Base-by-base conservation (phyloP, 257 asterid genomes). In the Rubia yunnanensis region DNA sequence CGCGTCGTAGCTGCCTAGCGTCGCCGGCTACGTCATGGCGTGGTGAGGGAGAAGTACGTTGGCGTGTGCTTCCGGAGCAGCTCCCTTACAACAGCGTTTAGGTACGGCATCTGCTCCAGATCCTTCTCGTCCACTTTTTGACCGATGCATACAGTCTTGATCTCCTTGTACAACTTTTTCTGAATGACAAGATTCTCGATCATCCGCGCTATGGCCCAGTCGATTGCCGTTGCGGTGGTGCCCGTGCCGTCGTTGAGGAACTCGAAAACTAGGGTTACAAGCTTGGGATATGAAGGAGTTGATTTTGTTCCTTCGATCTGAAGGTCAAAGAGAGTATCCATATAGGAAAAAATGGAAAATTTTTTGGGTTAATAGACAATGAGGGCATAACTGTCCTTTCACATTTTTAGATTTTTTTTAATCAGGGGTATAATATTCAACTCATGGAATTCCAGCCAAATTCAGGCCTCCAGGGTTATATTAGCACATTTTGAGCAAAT, bases 191-290 rank as follows among this genome's bases (percentile, higher is more conserved):
- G 96, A 20, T 89, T 82, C 10, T 86, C 89, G 58, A 92, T 86
- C 71, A 92, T 54, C 32, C 96, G 69, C 7, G 86, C 98, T 7
- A 86, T 68, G 22, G 86, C 98, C 96, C 96, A 91, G 63, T 91
- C 98, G 48, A 91, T 60, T 10, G 95, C 92, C 5, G 96, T 86
- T 24, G 80, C 98, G 4, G 96, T 91, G 0, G 98, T 91, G 85
- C 86, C 98, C 1, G 98, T 91, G 5, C 98, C 98, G 7, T 96
- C 98, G 27, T 88, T 91, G 27, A 91, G 30, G 68, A 91, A 83
- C 72, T 91, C 98, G 0, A 96, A 91, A 22, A 88, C 81, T 2
- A 91, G 80, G 0, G 98, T 86, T 0, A 91, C 95, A 24, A 91
- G 70, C 32, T 88, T 96, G 0, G 83, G 62, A 26, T 85, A 67